Conservation (phyloP, 129 eudicot genomes). For the Smallanthus sonchifolius region DNA sequence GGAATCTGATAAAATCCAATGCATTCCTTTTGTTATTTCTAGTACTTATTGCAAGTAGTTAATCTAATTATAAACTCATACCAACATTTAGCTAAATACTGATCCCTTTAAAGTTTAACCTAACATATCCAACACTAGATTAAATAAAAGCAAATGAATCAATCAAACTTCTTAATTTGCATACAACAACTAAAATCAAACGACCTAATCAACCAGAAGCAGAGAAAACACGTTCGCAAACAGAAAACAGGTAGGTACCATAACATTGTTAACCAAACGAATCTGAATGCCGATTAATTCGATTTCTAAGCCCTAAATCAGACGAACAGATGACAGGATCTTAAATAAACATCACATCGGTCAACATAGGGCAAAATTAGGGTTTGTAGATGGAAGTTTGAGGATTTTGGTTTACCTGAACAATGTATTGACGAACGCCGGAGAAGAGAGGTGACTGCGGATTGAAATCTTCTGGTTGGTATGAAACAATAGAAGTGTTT, state of each 20-base stretch:
- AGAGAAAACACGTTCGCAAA: neutral
- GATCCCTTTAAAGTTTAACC: neutral
- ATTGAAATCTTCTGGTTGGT: constrained; percentile 25
- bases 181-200: neutral
- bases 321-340: neutral
- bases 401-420: constrained; percentile 9
- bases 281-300: constrained; percentile 1
- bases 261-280: neutral
- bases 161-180: constrained; percentile 11
- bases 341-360: neutral
- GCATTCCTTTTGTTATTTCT: neutral
- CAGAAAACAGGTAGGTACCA: neutral
- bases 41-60: neutral
- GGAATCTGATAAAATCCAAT: neutral
- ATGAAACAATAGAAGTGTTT: neutral
- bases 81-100: neutral
- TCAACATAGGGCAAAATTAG: constrained; percentile 3
- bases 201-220: neutral
- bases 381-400: neutral
- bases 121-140: neutral
- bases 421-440: constrained; percentile 1
- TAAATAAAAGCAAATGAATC: neutral
- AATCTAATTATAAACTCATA: neutral
- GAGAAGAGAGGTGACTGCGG: constrained; percentile 25
- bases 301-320: constrained; percentile 25